Evolutionary conservation across 2,329 filamentous ascomycete genomes (phyloP).

Genomic region (Trichoderma atroviride): DNA sequence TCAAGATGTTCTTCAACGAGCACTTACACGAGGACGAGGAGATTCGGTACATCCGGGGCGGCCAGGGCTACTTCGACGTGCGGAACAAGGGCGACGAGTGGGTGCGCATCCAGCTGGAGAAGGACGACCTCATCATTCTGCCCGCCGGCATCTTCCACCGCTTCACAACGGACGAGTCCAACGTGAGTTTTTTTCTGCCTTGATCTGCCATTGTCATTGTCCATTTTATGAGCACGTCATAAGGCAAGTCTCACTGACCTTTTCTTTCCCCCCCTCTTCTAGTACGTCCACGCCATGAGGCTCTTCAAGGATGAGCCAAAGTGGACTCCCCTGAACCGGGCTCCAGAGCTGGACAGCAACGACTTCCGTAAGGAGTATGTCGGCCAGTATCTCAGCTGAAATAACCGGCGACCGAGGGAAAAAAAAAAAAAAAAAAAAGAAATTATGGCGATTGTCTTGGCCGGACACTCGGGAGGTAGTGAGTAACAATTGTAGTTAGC

Average conservation of each 20-base stretch:
- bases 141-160: constrained; percentile 96
- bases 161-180: constrained; percentile 90
- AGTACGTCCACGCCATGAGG: constrained; percentile 96
- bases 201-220: not conserved
- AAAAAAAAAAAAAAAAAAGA: not conserved
- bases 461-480: not conserved
- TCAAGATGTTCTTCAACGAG: constrained; percentile 91
- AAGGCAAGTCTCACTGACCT: not conserved
- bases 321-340: constrained; percentile 91
- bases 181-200: constrained; percentile 61
- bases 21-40: constrained; percentile 98
- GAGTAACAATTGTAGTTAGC: not conserved
- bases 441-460: not conserved
- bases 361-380: constrained; percentile 79
- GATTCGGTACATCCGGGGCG: constrained; percentile 90
- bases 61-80: constrained; percentile 92
- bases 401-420: not conserved
- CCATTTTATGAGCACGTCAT: not conserved
- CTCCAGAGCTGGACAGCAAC: constrained; percentile 76
- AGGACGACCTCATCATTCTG: constrained; percentile 88
- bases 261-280: not conserved
- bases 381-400: constrained; percentile 47
- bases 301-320: constrained; percentile 98
- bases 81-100: constrained; percentile 80
- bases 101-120: constrained; percentile 83